Base-by-base conservation (phyloP, 352 stramenopile species). In the Globisporangium echinulatum region DNA sequence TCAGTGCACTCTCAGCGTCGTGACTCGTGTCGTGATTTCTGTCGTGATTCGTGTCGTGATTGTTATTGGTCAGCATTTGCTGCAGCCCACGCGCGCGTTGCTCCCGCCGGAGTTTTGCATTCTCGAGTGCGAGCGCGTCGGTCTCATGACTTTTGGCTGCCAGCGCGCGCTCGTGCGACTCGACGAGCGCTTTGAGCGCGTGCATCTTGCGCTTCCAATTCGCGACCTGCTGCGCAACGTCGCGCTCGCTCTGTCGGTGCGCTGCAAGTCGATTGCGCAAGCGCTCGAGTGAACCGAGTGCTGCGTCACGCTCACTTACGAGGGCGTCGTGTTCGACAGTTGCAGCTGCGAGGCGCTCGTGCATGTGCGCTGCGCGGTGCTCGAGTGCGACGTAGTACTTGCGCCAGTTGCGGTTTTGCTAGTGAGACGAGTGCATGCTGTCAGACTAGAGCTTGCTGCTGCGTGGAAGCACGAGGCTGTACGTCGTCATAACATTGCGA, bases 331-430 rank as follows among this genome's bases (percentile, higher is more conserved):
- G 69, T 13, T 85, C 72, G 15, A 64, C 47, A 3, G 72, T 38
- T 1, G 77, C 59, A 3, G 66, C 57, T 10, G 57, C 55, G 3
- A 88, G 61, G 25, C 82, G 75, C 17, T 60, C 64, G 43, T 81
- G 57, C 6, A 76, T 49, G 4, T 76, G 56, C 0, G 39, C 25
- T 14, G 63, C 67, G 49, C 86, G 75, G 0, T 66, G 64, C 49
- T 91, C 81, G 5, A 91, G 68, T n/a, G 64, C 59, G 3, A 74
- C 59, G 57, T 81, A 89, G 49, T 89, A 88, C 49, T 88, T 91
- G 4, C 77, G 67, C 79, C 81, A 90, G 52, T 82, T 84, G 54
- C 81, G 82, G 53, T 71, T 87, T 76, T 91, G 81, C 63, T 82
- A 25, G 25, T 7, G 2, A 10, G 7, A 13, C 4, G 11, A 51